Evolutionary conservation across 495 filamentous ascomycete species (phyloP), one percentile per base, ranked within the genome.

Genomic region (Apiosordaria backusii): DNA sequence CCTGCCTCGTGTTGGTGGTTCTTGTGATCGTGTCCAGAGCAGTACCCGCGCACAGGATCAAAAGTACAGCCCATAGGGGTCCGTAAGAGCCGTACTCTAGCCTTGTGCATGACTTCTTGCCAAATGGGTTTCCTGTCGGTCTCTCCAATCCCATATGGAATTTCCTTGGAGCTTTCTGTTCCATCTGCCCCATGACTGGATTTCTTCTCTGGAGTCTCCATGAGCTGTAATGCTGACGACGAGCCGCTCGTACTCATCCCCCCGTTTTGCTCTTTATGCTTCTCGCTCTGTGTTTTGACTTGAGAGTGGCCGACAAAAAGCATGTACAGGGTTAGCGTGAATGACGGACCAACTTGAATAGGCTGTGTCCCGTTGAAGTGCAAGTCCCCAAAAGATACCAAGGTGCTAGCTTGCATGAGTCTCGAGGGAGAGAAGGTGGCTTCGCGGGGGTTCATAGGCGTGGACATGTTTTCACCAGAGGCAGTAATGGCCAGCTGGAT

Each of bases 41-140:
- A 62, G 26, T 74, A 71, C 13, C 73, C 73, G 25, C 68, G 67
- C 9, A 63, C 45, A 15, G 64, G 25, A 52, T 79, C 72, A 55
- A 76, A 77, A 0, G 55, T 63, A 68, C 74, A 74, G 54, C 71
- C 67, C 6, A 74, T 18, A 6, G 70, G 85, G 55, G 77, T 73
- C 35, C 92, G 81, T 64, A 88, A 80, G 10, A 99, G 83, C 66
- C 93, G 92, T 10, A 97, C 85, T 54, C 88, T 85, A 22, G 92
- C 92, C 78, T 98, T 99, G 78, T 97, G 92, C 62, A 98, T 92
- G 53, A 97, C 93, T 74, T 99, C 96, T 72, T 98, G 96, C 96
- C 95, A 98, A 0, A 93, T 93, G 1, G 90, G 88, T 69, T 93
- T 89, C 54, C 91, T 83, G 26, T 82, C 81, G 1, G 75, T 75